A percentile compares a stretch with the other conserved stretches of the same genome.
phyloP scores from a whole-genome alignment of 257 asterid genomes.

The Hygrophila difformis region DNA sequence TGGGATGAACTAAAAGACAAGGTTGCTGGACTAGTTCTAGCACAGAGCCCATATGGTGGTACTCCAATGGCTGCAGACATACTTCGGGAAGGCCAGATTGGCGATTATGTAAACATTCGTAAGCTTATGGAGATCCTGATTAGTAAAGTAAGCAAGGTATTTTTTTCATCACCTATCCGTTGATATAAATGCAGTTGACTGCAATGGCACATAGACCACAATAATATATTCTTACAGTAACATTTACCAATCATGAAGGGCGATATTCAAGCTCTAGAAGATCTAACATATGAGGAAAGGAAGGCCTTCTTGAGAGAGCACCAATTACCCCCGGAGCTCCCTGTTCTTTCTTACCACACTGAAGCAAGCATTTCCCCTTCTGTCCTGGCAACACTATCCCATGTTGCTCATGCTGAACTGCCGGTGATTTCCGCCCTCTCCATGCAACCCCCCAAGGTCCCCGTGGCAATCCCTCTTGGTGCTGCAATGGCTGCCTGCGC shows the following conservation, averaged over 20 bases:
- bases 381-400: conserved; percentile 80
- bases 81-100: conserved; percentile 89
- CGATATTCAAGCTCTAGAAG: conserved; percentile 93
- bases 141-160: conserved; percentile 94
- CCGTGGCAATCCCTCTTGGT: conserved; percentile 87
- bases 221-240: conserved; percentile 12
- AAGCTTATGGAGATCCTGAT: conserved; percentile 91
- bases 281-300: conserved; percentile 75
- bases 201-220: neutral
- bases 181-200: neutral
- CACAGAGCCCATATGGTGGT: conserved; percentile 98
- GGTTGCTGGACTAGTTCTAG: conserved; percentile 86
- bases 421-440: conserved; percentile 43
- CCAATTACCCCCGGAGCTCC: conserved; percentile 73
- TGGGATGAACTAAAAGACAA: conserved; percentile 88
- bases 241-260: conserved; percentile 58
- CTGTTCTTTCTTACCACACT: conserved; percentile 77
- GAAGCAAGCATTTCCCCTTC: conserved; percentile 88
- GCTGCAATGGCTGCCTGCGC: conserved; percentile 99
- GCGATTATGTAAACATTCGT: conserved; percentile 90
- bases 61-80: conserved; percentile 95
- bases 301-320: conserved; percentile 66
- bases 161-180: conserved; percentile 8
- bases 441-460: conserved; percentile 51
- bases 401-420: conserved; percentile 85